Evolutionary conservation across 208 protist species (phyloP).

Genomic region (Zelonia costaricensis): DNA sequence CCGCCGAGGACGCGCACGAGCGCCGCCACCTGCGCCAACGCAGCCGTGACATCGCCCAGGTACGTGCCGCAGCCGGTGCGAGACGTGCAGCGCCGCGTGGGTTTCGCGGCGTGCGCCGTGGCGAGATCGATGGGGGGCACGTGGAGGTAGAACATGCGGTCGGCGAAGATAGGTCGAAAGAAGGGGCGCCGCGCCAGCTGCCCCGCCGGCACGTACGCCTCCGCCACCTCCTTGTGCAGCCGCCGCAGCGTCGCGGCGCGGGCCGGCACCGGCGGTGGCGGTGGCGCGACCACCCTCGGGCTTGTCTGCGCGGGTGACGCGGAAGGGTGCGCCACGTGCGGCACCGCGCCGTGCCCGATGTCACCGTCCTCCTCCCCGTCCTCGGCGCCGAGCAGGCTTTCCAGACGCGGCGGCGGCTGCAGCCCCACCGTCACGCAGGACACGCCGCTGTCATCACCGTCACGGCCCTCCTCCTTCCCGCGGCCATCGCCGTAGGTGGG

Average conservation of each 20-base stretch:
- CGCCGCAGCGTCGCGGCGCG: slow-evolving; percentile 7
- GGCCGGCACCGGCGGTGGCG: background rate
- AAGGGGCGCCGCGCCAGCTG: slow-evolving; percentile 47
- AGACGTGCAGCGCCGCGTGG: too few species aligned
- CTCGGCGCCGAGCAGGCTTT: too few species aligned
- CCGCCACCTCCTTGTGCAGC: slow-evolving; percentile 32
- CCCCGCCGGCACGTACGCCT: slow-evolving; percentile 40
- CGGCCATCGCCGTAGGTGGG: slow-evolving; percentile 28
- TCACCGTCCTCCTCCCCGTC: too few species aligned
- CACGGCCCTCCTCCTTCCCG: background rate
- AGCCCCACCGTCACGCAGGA: too few species aligned
- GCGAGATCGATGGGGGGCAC: slow-evolving; percentile 22
- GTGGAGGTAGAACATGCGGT: slow-evolving; percentile 49
- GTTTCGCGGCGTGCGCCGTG: background rate
- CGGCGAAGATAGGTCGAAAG: slow-evolving; percentile 60
- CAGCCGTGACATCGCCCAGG: slow-evolving; percentile 29
- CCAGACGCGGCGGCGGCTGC: too few species aligned
- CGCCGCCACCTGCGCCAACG: slow-evolving; percentile 45
- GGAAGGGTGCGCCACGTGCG: too few species aligned
- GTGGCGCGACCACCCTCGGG: background rate
- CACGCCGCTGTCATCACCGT: background rate
- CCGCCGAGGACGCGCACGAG: slow-evolving; percentile 70
- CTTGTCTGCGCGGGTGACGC: too few species aligned
- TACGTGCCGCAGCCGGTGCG: background rate
- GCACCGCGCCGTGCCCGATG: too few species aligned